phyloP scores from a whole-genome alignment of 1,139 yeast species.

The Kurtzmaniella quercitrusa region DNA sequence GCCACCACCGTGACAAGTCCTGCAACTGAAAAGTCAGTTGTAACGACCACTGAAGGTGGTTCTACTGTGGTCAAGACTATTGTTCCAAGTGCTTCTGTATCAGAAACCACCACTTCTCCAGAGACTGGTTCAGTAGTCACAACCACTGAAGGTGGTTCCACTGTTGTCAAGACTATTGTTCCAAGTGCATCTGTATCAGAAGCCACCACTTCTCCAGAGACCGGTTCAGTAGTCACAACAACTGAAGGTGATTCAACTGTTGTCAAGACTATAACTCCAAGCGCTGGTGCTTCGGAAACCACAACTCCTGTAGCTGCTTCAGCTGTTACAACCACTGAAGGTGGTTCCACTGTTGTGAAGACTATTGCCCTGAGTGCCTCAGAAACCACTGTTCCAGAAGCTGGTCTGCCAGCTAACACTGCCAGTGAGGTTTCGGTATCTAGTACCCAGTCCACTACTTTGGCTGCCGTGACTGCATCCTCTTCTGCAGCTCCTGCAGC shows the following conservation, averaged over 20 bases:
- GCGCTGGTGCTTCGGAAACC: constrained; percentile 11
- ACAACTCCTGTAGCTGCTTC: constrained; percentile 6
- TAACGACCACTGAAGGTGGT: constrained; percentile 12
- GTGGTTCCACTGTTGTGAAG: constrained; percentile 7
- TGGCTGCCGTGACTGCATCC: neutral
- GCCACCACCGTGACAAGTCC: constrained; percentile 9
- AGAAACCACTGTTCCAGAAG: no score
- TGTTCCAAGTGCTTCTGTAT: constrained; percentile 11
- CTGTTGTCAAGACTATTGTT: constrained; percentile 7
- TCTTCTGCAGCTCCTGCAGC: constrained; percentile 3
- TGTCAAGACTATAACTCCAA: constrained; percentile 3
- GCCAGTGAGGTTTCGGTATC: constrained; percentile 9
- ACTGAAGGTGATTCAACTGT: constrained; percentile 11
- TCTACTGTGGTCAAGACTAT: constrained; percentile 8
- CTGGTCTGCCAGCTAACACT: constrained; percentile 9
- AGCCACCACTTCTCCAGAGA: constrained; percentile 2
- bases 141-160: constrained; percentile 11
- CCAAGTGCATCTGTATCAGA: constrained; percentile 12
- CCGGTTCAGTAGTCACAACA: constrained; percentile 12
- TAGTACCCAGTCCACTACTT: constrained; percentile 3
- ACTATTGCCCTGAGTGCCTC: constrained; percentile 9
- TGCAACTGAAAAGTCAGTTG: constrained; percentile 7
- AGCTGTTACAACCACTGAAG: constrained; percentile 13
- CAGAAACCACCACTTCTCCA: constrained; percentile 5
- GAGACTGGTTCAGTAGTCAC: constrained; percentile 11